Evolutionary conservation across 1,284 basidiomycete species (phyloP).

Genomic region (Malassezia nana): DNA sequence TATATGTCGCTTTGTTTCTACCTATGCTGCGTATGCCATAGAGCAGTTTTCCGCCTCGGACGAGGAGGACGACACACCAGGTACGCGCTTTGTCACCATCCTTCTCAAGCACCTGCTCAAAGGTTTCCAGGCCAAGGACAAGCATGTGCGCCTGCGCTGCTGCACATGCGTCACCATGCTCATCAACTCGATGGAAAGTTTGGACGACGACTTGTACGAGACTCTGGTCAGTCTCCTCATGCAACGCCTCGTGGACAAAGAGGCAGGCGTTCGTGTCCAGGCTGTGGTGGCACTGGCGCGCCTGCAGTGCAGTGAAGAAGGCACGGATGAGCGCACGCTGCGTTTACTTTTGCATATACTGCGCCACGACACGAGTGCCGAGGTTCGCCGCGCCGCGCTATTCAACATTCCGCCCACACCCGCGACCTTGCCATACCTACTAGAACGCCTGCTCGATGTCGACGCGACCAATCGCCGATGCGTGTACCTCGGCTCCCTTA

Average conservation of each 20-base stretch:
- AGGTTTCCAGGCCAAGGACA: slow-evolving; percentile 81
- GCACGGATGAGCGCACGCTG: slow-evolving; percentile 55
- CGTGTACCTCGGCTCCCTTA: slow-evolving; percentile 58
- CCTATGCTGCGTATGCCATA: slow-evolving; percentile 60
- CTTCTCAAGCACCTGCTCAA: slow-evolving; percentile 68
- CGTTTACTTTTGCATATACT: slow-evolving; percentile 64
- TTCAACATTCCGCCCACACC: slow-evolving; percentile 66
- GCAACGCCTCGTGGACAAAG: slow-evolving; percentile 76
- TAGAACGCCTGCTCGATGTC: slow-evolving; percentile 73
- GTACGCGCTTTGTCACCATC: slow-evolving; percentile 61
- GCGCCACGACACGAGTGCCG: slow-evolving; percentile 57
- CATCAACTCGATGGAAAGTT: slow-evolving; percentile 25
- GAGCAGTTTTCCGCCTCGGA: slow-evolving; percentile 43
- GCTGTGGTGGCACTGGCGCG: slow-evolving; percentile 76
- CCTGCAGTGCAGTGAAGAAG: slow-evolving; percentile 57
- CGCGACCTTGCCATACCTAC: slow-evolving; percentile 56
- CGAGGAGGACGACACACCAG: slow-evolving; percentile 59
- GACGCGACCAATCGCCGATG: slow-evolving; percentile 72
- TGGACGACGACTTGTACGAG: slow-evolving; percentile 64
- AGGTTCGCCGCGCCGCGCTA: slow-evolving; percentile 78
- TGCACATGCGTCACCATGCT: slow-evolving; percentile 59
- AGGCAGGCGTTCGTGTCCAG: slow-evolving; percentile 69
- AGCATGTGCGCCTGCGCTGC: slow-evolving; percentile 70
- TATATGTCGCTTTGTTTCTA: slow-evolving; percentile 71
- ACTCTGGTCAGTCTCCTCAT: slow-evolving; percentile 61